Base-by-base conservation (phyloP, 768 basidiomycete species). In the Naganishia kalamii region DNA sequence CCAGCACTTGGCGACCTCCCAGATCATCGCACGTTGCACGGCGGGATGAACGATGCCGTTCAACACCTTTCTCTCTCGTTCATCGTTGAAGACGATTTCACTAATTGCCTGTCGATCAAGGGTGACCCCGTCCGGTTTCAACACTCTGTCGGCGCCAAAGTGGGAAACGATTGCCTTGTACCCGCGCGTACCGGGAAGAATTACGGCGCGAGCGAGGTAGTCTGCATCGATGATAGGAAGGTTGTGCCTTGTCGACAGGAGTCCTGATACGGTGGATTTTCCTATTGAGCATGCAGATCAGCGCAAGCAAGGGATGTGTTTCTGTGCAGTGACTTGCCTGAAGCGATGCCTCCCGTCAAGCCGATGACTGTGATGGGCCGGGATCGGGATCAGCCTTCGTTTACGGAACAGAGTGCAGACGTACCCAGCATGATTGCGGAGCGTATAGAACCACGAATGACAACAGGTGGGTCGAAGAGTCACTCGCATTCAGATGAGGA, bases 171-270 rank as follows among this genome's bases (percentile, higher is more conserved):
- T 89, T 27, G 84, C 80, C 30, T 79, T 78, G 71, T 90, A 87
- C 0, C 82, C 88, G 11, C 82, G 83, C 13, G 89, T 89, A 48
- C 90, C 89, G 1, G 92, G 92, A 66, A 85, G 83, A 63, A 97
- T 88, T 63, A 89, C 92, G 70, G 86, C 79, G 41, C 92, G 87
- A 3, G 93, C 90, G 54, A 98, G 82, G 17, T 89, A 68, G 81
- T 98, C 94, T 1, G 94, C 92, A 74, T 99, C 96, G 70, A 98
- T 84, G 70, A 98, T 80, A n/a, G 91, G 89, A 32, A 98, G 80
- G 32, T 77, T 71, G 70, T 86, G 86, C 4, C 49, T 60, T 0
- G 82, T 80, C 59, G 83, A 82, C 37, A 98, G 81, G 44, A 92
- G 81, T 7, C 80, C 78, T 0, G 92, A 90, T 12, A 92, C 96